These are phyloP conservation scores for Hawksworthiomyces lignivorus DNA, from an alignment of 2,329 filamentous ascomycete genomes.

Conservation along the genomic window DNA sequence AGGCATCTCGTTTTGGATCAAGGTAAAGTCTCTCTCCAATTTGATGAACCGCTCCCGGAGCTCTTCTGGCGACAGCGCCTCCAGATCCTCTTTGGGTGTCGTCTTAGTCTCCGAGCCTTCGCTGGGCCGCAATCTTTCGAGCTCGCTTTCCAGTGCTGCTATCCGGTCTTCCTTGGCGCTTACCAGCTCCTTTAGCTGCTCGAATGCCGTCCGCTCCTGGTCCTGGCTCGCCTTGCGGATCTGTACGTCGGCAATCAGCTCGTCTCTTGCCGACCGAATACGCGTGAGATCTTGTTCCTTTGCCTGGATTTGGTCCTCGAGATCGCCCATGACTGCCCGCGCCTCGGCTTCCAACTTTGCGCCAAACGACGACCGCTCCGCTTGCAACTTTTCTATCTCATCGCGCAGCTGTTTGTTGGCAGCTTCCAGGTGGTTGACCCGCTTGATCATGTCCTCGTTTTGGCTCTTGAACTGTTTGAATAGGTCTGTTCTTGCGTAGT, in stretches of 20 bases:
- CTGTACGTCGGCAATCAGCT: slow-evolving; percentile 71
- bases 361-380: slow-evolving; percentile 76
- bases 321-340: slow-evolving; percentile 62
- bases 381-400: slow-evolving; percentile 75
- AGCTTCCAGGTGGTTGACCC: slow-evolving; percentile 85
- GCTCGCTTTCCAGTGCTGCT: slow-evolving; percentile 70
- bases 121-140: slow-evolving; percentile 57
- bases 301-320: slow-evolving; percentile 72
- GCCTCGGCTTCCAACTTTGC: slow-evolving; percentile 75
- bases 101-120: slow-evolving; percentile 40
- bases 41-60: slow-evolving; percentile 66
- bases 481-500: slow-evolving; percentile 84
- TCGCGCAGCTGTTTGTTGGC: slow-evolving; percentile 78
- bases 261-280: slow-evolving; percentile 77
- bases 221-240: slow-evolving; percentile 75
- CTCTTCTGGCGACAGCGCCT: slow-evolving; percentile 59
- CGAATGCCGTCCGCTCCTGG: slow-evolving; percentile 59
- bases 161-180: slow-evolving; percentile 76
- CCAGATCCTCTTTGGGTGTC: slow-evolving; percentile 39
- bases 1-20: slow-evolving; percentile 80
- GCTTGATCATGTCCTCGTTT: slow-evolving; percentile 86
- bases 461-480: slow-evolving; percentile 89
- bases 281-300: slow-evolving; percentile 80
- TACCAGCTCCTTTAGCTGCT: slow-evolving; percentile 73
- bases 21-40: slow-evolving; percentile 70